A percentile compares a stretch with the other conserved stretches of the same genome.
Evolutionary conservation across 805 yeast genomes (phyloP).

Genomic region (Tetrapisispora nanseiensis): DNA sequence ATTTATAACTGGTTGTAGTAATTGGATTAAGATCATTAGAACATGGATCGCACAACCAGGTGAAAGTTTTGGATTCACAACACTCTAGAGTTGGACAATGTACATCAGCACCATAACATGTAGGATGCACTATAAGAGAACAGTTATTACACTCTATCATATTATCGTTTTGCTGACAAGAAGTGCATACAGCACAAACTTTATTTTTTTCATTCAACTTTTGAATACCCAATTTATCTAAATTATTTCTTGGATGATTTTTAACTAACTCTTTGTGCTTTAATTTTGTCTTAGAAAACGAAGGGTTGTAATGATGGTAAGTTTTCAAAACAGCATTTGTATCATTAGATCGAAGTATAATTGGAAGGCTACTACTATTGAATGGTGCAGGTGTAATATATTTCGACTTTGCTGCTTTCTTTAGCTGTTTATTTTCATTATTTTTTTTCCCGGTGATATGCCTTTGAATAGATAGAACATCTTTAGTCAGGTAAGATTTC

Average conservation of each 20-base stretch:
- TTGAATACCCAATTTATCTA: neutral
- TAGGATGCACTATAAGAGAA: constrained; percentile 57
- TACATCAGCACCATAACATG: constrained; percentile 51
- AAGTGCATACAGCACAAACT: neutral
- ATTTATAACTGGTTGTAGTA: constrained; percentile 46
- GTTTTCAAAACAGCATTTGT: constrained; percentile 1
- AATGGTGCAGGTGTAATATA: neutral
- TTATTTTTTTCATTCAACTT: neutral
- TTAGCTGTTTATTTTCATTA: neutral
- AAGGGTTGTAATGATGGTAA: constrained; percentile 3
- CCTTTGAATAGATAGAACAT: neutral
- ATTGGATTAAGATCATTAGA: constrained; percentile 57
- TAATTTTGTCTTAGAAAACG: neutral
- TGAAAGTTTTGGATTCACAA: constrained; percentile 15
- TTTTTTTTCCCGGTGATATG: neutral
- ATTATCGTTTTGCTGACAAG: constrained; percentile 14
- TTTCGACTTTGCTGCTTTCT: neutral
- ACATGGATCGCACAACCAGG: constrained; percentile 79
- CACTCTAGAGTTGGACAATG: neutral
- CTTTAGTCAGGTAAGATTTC: neutral
- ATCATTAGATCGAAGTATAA: neutral
- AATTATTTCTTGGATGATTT: neutral
- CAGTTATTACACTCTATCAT: constrained; percentile 48
- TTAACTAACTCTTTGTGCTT: neutral
- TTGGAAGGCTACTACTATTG: neutral